Evolutionary conservation across 2,329 filamentous ascomycete species (phyloP).

Genomic region (Hypoxylon sp.): DNA sequence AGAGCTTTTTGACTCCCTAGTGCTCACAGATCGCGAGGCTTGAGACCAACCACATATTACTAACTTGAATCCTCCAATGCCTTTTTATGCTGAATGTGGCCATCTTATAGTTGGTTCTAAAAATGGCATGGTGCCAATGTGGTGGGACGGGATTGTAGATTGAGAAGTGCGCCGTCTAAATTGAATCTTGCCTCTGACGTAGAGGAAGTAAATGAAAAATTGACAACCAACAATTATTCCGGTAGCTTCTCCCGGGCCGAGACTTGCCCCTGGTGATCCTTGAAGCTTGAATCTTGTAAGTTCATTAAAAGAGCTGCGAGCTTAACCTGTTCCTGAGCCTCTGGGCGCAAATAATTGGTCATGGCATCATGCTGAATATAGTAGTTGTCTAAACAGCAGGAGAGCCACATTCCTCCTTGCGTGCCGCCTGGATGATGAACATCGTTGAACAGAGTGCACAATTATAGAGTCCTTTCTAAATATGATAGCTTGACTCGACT

Average conservation of each 20-base stretch:
- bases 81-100: slow-evolving; percentile 11
- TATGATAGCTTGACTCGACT: background rate
- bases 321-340: slow-evolving; percentile 38
- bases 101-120: slow-evolving; percentile 28
- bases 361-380: slow-evolving; percentile 21
- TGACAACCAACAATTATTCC: slow-evolving; percentile 10
- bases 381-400: background rate
- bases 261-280: slow-evolving; percentile 39
- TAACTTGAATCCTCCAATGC: slow-evolving; percentile 20
- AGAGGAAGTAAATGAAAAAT: slow-evolving; percentile 8
- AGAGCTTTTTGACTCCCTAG: slow-evolving; percentile 12
- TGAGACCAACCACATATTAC: slow-evolving; percentile 14
- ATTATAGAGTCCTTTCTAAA: background rate
- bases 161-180: slow-evolving; percentile 18
- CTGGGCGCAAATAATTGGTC: slow-evolving; percentile 16
- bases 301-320: slow-evolving; percentile 25
- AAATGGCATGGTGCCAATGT: slow-evolving; percentile 18
- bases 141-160: slow-evolving; percentile 5
- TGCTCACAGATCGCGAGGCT: slow-evolving; percentile 22
- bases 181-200: slow-evolving; percentile 32
- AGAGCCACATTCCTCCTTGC: slow-evolving; percentile 4
- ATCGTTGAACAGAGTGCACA: background rate
- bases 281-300: slow-evolving; percentile 18
- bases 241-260: slow-evolving; percentile 23
- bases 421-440: background rate